phyloP scores from a whole-genome alignment of 2,329 filamentous ascomycete species.

The Fusarium sarcochroum region DNA sequence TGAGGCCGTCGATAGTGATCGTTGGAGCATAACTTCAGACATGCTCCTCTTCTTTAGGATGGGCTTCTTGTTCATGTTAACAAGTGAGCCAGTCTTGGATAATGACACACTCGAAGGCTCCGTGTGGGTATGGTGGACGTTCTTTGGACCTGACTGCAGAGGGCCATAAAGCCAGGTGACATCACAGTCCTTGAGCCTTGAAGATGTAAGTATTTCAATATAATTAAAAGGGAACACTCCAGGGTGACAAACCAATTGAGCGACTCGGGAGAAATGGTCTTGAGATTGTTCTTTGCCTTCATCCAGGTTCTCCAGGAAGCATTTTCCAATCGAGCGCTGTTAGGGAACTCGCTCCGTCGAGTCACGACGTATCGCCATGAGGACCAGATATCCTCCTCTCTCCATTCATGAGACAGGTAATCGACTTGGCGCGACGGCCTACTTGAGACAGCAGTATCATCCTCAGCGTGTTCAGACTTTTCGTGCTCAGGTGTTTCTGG shows the following conservation, averaged over 20 bases:
- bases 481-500: slow-evolving; percentile 69
- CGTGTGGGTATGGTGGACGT: slow-evolving; percentile 62
- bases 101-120: slow-evolving; percentile 60
- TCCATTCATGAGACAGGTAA: slow-evolving; percentile 93
- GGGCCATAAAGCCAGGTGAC: slow-evolving; percentile 98
- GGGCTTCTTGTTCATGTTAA: slow-evolving; percentile 80
- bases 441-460: slow-evolving; percentile 81
- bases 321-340: slow-evolving; percentile 89
- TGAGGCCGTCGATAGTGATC: slow-evolving; percentile 88
- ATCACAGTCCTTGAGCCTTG: slow-evolving; percentile 95
- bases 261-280: slow-evolving; percentile 90
- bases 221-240: slow-evolving; percentile 1
- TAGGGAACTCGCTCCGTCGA: slow-evolving; percentile 82
- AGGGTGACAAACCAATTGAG: slow-evolving; percentile 81
- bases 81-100: slow-evolving; percentile 73
- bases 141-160: slow-evolving; percentile 78
- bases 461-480: slow-evolving; percentile 73
- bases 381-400: slow-evolving; percentile 96
- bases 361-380: slow-evolving; percentile 95
- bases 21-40: slow-evolving; percentile 94
- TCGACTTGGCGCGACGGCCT: slow-evolving; percentile 92
- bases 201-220: slow-evolving; percentile 48
- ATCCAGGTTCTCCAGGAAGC: slow-evolving; percentile 98
- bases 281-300: slow-evolving; percentile 88
- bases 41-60: slow-evolving; percentile 97